Percentiles rank a stretch among this genome's conserved stretches.
phyloP scores from a whole-genome alignment of 768 basidiomycete genomes.

The Psilocybe azurescens region DNA sequence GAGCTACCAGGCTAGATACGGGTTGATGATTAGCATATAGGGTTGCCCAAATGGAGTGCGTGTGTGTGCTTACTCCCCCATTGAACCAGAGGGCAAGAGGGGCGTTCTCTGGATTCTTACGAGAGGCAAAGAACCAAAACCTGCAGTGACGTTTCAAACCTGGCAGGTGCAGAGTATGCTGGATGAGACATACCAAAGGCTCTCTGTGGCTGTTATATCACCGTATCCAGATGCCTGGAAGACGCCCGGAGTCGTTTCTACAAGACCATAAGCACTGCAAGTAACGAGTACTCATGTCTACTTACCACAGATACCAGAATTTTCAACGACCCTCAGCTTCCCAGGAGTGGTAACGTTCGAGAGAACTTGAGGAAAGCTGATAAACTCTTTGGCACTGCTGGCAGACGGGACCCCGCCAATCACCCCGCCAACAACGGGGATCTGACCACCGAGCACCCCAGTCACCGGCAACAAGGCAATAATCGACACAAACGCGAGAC shows the following conservation, averaged over 20 bases:
- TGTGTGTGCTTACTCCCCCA: slow-evolving; percentile 48
- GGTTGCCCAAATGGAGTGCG: no score
- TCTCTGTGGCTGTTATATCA: slow-evolving; percentile 58
- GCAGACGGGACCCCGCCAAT: slow-evolving; percentile 48
- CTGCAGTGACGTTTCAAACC: slow-evolving; percentile 31
- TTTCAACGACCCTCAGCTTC: slow-evolving; percentile 59
- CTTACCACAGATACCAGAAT: slow-evolving; percentile 68
- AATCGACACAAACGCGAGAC: slow-evolving; percentile 3
- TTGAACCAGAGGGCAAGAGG: slow-evolving; percentile 75
- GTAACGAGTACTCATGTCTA: not conserved
- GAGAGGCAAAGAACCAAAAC: slow-evolving; percentile 75
- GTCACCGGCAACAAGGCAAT: slow-evolving; percentile 4
- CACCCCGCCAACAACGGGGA: slow-evolving; percentile 56
- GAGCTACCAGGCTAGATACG: slow-evolving; percentile 53
- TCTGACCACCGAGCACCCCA: slow-evolving; percentile 38
- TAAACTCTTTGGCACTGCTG: not conserved
- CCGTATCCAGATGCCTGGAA: slow-evolving; percentile 69
- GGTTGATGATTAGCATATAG: not conserved
- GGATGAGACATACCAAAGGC: slow-evolving; percentile 50
- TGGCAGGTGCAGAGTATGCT: not conserved
- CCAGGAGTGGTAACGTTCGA: slow-evolving; percentile 44
- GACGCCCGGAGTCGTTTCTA: slow-evolving; percentile 65
- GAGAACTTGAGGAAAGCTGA: not conserved
- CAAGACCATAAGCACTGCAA: no score
- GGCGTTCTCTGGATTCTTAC: slow-evolving; percentile 61